Evolutionary conservation across 257 asterid genomes (phyloP).

Genomic region (Primulina eburnea): DNA sequence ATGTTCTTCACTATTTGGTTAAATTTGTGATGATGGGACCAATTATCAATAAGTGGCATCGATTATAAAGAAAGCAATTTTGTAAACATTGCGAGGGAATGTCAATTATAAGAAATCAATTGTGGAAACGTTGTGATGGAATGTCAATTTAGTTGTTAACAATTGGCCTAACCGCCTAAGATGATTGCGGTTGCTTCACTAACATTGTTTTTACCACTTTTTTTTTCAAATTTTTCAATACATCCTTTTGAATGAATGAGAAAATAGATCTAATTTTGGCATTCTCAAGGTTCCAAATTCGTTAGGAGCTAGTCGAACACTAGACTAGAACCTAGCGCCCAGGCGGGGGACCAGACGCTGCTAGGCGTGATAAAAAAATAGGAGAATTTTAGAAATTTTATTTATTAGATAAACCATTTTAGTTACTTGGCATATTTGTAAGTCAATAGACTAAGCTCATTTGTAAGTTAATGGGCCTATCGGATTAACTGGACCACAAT

Average conservation of each 20-base stretch:
- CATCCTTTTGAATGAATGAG: neutral
- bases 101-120: neutral
- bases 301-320: too few species aligned
- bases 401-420: too few species aligned
- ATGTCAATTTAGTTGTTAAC: neutral
- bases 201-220: neutral
- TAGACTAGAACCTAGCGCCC: too few species aligned
- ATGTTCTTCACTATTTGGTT: neutral
- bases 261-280: neutral
- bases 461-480: too few species aligned
- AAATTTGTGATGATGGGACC: neutral
- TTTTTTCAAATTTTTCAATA: neutral
- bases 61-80: too few species aligned
- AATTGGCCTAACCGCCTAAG: neutral
- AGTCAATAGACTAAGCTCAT: too few species aligned
- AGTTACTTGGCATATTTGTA: too few species aligned
- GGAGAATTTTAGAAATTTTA: too few species aligned
- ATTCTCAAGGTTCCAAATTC: neutral
- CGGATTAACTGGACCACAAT: too few species aligned
- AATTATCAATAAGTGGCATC: neutral
- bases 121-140: neutral
- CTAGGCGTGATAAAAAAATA: too few species aligned
- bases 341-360: too few species aligned
- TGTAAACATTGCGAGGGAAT: neutral
- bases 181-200: neutral